These are phyloP conservation scores for Scedosporium minutisporum DNA, from an alignment of 2,329 filamentous ascomycete species.

Conservation along the genomic window DNA sequence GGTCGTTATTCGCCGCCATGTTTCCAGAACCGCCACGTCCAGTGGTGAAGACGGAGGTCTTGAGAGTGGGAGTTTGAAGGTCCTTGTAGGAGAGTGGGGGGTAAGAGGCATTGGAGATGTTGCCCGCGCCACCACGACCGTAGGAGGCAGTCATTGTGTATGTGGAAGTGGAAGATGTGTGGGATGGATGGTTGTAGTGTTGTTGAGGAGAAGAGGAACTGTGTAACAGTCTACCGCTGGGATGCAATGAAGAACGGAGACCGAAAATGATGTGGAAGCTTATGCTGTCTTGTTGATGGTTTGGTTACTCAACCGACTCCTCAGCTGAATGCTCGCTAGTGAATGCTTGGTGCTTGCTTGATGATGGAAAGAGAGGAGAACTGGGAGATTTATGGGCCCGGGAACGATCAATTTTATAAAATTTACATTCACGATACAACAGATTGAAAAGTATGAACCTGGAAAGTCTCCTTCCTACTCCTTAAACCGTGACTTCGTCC, in stretches of 20 bases:
- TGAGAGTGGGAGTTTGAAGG: slow-evolving; percentile 74
- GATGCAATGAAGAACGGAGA: too few relatives aligned
- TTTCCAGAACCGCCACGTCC: slow-evolving; percentile 83
- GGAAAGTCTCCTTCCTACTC: too few relatives aligned
- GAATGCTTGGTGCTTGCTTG: too few relatives aligned
- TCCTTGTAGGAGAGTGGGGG: slow-evolving; percentile 47
- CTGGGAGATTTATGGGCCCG: background rate
- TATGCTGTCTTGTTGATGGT: too few relatives aligned
- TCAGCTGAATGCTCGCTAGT: too few relatives aligned
- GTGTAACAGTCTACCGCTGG: too few relatives aligned
- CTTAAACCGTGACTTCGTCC: too few relatives aligned
- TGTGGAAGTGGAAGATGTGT: slow-evolving; percentile 1
- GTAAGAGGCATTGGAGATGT: slow-evolving; percentile 49
- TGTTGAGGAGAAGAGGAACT: too few relatives aligned
- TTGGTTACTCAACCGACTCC: too few relatives aligned
- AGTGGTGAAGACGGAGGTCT: slow-evolving; percentile 75
- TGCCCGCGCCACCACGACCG: slow-evolving; percentile 71
- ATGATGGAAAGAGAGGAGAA: background rate
- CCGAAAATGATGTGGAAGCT: too few relatives aligned
- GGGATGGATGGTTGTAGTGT: background rate
- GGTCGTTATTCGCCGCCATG: slow-evolving; percentile 68
- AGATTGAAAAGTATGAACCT: too few relatives aligned
- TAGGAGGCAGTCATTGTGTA: slow-evolving; percentile 46
- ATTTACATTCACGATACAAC: too few relatives aligned
- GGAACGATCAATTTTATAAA: slow-evolving; percentile 3